phyloP scores from a whole-genome alignment of 164 flowering plant species.

The Pachysandra terminalis region DNA sequence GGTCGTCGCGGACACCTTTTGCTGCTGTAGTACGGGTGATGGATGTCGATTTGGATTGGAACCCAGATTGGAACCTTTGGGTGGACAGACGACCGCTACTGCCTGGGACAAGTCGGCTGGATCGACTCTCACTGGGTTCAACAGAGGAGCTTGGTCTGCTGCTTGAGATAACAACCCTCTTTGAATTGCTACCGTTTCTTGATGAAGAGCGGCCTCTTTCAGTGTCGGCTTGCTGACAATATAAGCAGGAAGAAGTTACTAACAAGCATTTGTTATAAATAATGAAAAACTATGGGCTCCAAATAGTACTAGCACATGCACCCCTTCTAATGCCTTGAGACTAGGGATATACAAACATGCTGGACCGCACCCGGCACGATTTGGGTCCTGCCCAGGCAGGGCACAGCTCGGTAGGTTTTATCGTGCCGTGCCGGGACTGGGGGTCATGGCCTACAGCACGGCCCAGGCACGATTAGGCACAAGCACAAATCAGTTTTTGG shows the following conservation, averaged over 20 bases:
- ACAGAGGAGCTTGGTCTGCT: conserved; percentile 30
- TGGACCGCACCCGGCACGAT: too few relatives aligned
- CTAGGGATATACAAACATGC: too few relatives aligned
- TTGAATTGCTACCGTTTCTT: conserved; percentile 25
- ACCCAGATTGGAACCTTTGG: conserved; percentile 35
- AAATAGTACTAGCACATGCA: neutral
- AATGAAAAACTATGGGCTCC: neutral
- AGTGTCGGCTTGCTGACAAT: conserved; percentile 18
- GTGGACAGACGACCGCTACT: conserved; percentile 29
- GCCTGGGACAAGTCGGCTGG: conserved; percentile 20
- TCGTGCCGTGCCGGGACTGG: too few relatives aligned
- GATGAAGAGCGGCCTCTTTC: conserved; percentile 21
- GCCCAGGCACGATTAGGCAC: too few relatives aligned
- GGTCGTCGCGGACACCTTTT: conserved; percentile 31
- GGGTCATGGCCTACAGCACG: too few relatives aligned
- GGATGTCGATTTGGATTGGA: conserved; percentile 32
- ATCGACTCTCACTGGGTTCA: conserved; percentile 22
- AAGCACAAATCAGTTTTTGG: too few relatives aligned
- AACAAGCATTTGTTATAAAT: neutral
- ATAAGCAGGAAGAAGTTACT: neutral
- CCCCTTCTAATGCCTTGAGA: too few relatives aligned
- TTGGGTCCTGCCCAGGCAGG: too few relatives aligned
- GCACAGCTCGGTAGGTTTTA: too few relatives aligned
- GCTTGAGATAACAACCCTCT: conserved; percentile 23
- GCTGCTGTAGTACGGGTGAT: conserved; percentile 24